These are phyloP conservation scores for Neonectria sp. DNA, from an alignment of 2,329 filamentous ascomycete species.

Conservation along the genomic window DNA sequence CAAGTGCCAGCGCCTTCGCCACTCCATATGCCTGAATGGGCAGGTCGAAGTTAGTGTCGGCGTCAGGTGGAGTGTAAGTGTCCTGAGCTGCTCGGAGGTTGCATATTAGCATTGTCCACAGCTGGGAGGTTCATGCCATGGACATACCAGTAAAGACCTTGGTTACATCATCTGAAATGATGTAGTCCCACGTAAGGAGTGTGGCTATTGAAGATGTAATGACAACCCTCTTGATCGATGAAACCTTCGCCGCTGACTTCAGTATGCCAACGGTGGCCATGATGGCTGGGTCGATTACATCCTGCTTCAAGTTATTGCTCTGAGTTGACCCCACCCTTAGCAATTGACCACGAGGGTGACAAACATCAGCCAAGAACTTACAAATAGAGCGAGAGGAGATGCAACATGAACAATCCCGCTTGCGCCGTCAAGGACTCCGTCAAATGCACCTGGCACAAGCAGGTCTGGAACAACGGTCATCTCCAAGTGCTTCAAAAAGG, in stretches of 20 bases:
- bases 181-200: neutral
- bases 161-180: neutral
- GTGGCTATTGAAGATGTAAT: constrained; percentile 9
- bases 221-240: constrained; percentile 4
- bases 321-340: neutral
- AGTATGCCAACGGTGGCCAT: neutral
- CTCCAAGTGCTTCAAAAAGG: neutral
- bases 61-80: neutral
- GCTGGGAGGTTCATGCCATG: neutral
- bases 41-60: constrained; percentile 45
- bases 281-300: neutral
- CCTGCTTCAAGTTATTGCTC: neutral
- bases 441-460: neutral
- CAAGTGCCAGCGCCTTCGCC: constrained; percentile 54
- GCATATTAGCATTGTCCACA: neutral
- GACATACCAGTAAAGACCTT: neutral
- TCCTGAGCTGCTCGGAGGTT: neutral
- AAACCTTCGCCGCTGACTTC: neutral
- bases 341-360: neutral
- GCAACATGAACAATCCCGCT: neutral
- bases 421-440: neutral
- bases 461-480: constrained; percentile 2
- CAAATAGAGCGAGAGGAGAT: neutral
- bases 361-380: neutral
- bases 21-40: constrained; percentile 54